Evolutionary conservation across 768 basidiomycete genomes (phyloP).

Genomic region (Xerocomellus chrysenteron): DNA sequence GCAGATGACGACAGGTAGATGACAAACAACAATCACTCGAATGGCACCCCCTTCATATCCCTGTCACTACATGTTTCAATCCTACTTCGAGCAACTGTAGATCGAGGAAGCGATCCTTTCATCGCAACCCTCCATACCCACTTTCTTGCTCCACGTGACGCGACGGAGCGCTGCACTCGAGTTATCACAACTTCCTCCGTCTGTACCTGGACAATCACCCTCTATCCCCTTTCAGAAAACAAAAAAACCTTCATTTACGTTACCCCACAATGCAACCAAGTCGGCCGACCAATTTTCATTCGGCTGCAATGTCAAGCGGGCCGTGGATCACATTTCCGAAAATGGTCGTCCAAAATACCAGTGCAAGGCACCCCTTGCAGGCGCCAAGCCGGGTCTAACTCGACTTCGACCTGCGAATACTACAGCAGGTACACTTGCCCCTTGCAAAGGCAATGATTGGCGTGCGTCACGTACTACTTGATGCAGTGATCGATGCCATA

Average conservation of each 20-base stretch:
- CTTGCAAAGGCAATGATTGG: constrained; percentile 19
- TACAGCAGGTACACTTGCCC: not conserved
- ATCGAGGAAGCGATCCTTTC: not conserved
- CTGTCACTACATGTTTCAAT: constrained; percentile 4
- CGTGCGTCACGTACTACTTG: constrained; percentile 11
- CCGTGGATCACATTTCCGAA: constrained; percentile 2
- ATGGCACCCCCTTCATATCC: not conserved
- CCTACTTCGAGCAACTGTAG: not conserved
- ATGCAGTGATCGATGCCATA: constrained; percentile 5
- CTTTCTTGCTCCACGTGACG: not conserved
- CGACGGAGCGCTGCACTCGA: not conserved
- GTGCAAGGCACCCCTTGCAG: not conserved
- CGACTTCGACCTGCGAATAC: not conserved
- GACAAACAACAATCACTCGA: not conserved
- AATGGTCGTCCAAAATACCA: not conserved
- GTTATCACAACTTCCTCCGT: not conserved
- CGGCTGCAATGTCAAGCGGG: not conserved
- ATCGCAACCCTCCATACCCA: no score
- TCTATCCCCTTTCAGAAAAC: not conserved
- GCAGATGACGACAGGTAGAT: constrained; percentile 6
- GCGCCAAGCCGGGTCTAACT: not conserved
- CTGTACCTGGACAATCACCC: constrained; percentile 2
- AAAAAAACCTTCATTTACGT: constrained; percentile 1
- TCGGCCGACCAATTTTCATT: not conserved
- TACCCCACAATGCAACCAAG: not conserved